Base-by-base conservation (phyloP, 2,329 filamentous ascomycete genomes). In the Scedosporium boydii region DNA sequence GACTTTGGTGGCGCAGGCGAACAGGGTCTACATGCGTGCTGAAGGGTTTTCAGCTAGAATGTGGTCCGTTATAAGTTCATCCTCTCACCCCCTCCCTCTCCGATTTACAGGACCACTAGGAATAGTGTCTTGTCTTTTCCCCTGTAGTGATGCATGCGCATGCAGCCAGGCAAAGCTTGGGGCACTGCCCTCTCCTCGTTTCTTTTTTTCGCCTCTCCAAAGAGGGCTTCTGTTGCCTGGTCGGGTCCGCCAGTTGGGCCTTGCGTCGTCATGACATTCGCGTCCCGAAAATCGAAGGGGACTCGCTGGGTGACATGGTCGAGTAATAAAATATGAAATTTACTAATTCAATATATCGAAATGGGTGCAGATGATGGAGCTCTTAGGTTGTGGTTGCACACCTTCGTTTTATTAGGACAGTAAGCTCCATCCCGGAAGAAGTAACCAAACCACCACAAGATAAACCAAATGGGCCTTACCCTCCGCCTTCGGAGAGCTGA, bases 251-350 rank as follows among this genome's bases (percentile, higher is more conserved):
- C 5, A 23, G 18, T 55, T 55, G 51, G 51, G 55, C 27, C 55
- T 27, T 38, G 55, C 55, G 55, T 58, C 55, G 55, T 58, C 12
- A 58, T n/a, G 6, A 27, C 34, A 58, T 58, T 58, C 55, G 55
- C 27, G 55, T 58, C 55, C 55, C 55, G 2, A 56, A 29, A 56
- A 16, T 56, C 16, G 18, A 48, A 48, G 44, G n/a, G 2, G 16
- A 48, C 44, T 48, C 44, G 44, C 6, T 7, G n/a, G 18, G 14
- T 48, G 18, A 18, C 16, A 21, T 48, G 44, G 44, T 18, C 44
- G 44, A 48, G 44, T 6, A 48, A 48, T 48, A 14, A 55, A 23
- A 55, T 55, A 7, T 23, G 18, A 23, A 55, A 55, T 27, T 55
- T 23, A 23, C 12, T n/a, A 55, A 23, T 55, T 21, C 23, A 27